Evolutionary conservation across 208 protist species (phyloP).

Genomic region (Wallacemonas sp.): DNA sequence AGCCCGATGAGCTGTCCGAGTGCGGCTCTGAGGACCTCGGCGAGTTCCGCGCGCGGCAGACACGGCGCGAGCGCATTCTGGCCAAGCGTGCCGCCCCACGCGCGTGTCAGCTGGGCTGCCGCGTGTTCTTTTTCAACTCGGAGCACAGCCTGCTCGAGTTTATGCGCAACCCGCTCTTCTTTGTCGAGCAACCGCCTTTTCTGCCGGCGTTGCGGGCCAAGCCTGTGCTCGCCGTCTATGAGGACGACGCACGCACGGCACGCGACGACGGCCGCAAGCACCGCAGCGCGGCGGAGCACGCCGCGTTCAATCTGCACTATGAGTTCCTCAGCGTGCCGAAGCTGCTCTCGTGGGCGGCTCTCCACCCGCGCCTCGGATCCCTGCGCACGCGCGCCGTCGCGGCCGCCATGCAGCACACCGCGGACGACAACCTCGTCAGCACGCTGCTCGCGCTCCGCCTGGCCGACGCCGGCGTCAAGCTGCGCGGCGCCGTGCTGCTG

Average conservation of each 20-base stretch:
- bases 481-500: slow-evolving; percentile 71
- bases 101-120: slow-evolving; percentile 49
- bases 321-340: slow-evolving; percentile 69
- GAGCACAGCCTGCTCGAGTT: slow-evolving; percentile 65
- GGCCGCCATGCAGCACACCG: slow-evolving; percentile 34
- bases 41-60: slow-evolving; percentile 54
- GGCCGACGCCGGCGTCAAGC: slow-evolving; percentile 56
- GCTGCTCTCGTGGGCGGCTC: slow-evolving; percentile 80
- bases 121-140: slow-evolving; percentile 79
- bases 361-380: slow-evolving; percentile 49
- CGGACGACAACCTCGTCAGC: slow-evolving; percentile 44
- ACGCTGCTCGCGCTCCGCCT: slow-evolving; percentile 59
- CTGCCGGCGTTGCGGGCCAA: slow-evolving; percentile 33
- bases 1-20: slow-evolving; percentile 71
- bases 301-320: slow-evolving; percentile 64
- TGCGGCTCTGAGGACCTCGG: slow-evolving; percentile 70
- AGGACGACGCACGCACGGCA: slow-evolving; percentile 22
- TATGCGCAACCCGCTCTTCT: slow-evolving; percentile 70
- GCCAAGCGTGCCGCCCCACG: slow-evolving; percentile 40
- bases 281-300: slow-evolving; percentile 61
- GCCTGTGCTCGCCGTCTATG: slow-evolving; percentile 50
- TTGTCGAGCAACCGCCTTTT: slow-evolving; percentile 68
- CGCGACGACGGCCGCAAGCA: slow-evolving; percentile 33
- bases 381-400: slow-evolving; percentile 52
- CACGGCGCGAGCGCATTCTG: slow-evolving; percentile 29